Conservation (phyloP, 2,329 filamentous ascomycete species). For the Thielaviopsis punctulata region DNA sequence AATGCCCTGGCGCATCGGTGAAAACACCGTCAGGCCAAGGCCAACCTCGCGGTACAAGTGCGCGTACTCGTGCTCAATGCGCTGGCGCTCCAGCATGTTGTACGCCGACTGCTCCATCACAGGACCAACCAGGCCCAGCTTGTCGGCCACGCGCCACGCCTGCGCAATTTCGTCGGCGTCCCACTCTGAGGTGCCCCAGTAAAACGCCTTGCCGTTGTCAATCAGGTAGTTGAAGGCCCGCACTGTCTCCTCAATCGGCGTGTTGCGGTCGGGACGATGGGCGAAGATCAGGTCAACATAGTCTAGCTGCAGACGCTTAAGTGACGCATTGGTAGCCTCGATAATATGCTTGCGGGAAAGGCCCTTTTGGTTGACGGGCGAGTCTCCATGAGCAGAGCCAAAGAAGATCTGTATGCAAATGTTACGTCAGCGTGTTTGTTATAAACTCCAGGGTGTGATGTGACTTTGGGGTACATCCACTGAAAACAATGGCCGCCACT, state of each 20-base stretch:
- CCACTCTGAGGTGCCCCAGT: constrained; percentile 58
- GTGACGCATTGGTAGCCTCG: constrained; percentile 43
- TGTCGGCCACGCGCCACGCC: constrained; percentile 43
- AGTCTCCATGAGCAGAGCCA: constrained; percentile 41
- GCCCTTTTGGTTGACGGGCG: constrained; percentile 48
- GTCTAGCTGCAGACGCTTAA: constrained; percentile 39
- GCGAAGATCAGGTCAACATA: constrained; percentile 55
- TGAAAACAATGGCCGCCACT: no score
- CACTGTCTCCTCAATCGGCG: constrained; percentile 54
- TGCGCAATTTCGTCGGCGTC: constrained; percentile 46
- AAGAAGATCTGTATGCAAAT: constrained; percentile 32
- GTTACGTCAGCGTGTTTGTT: not conserved
- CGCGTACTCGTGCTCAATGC: constrained; percentile 46
- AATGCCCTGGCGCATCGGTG: constrained; percentile 39
- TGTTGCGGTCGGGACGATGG: constrained; percentile 48
- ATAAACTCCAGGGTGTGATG: no score
- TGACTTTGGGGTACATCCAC: no score
- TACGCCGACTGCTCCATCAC: constrained; percentile 51
- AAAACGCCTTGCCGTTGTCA: constrained; percentile 48
- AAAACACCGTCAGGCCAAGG: constrained; percentile 45
- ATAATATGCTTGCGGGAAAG: constrained; percentile 53
- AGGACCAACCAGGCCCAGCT: constrained; percentile 42
- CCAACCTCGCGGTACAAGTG: constrained; percentile 43
- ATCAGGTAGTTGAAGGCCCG: constrained; percentile 56
- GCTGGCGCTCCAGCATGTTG: constrained; percentile 43